A percentile compares a stretch with the other conserved stretches of the same genome.
Evolutionary conservation across 306 rosid genomes (phyloP).

Genomic region (cucumber (Cucumis sativus)): Cucumber_9930_V3 NC_026661.2:9998501-9999000

Average conservation of each 20-base stretch:
- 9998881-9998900: not conserved
- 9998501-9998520: not conserved
- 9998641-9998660: not conserved
- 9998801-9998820: not conserved
- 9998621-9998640: not conserved
- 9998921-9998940: conserved; percentile 87
- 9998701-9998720: conserved; percentile 81
- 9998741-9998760: conserved; percentile 70
- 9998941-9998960: conserved; percentile 50
- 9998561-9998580: not conserved
- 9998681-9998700: not conserved
- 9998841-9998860: no score
- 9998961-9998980: conserved; percentile 1
- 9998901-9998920: conserved; percentile 47
- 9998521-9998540: not conserved
- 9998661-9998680: not conserved
- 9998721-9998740: conserved; percentile 79
- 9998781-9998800: not conserved
- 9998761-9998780: conserved; percentile 73
- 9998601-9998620: not conserved
- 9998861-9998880: not conserved
- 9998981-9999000: not conserved
- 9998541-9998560: no score
- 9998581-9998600: not conserved
- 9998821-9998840: not conserved